Evolutionary conservation across 1,284 basidiomycete genomes (phyloP), one percentile per base, ranked within the genome.

Genomic region (Marasmius sp.): DNA sequence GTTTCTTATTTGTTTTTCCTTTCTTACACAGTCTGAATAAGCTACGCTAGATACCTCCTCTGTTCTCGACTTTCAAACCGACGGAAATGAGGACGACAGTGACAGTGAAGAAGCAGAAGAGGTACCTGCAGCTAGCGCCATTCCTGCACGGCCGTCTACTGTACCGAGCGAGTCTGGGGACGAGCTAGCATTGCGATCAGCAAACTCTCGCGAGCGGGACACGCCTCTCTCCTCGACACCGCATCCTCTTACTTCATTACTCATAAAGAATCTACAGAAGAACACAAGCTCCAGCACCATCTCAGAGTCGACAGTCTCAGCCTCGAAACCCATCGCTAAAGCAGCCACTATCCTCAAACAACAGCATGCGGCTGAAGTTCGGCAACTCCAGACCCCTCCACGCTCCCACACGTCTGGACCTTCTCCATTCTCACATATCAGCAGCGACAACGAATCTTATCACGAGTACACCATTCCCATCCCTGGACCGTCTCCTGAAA

Each of bases 371-470:
- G 8, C 43, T 11, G 22, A 22, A 43, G 12, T 69, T 34, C 51
- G 62, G 20, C 75, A 75, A 61, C 69, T 81, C 6, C 70, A 76
- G 54, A 82, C 81, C 6, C 81, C 81, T 41, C 81, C 80, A 0
- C 72, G 66, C 39, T 81, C 81, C 14, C 70, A 74, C 22, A 55
- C 59, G 18, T 41, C 59, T 18, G 59, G 12, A 3, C 43, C 43
- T n/a, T 55, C 59, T 47, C 59, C 59, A 33, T 27, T 65, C 67
- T 50, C 72, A 66, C 22, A 63, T 63, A 33, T 33, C 12, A 36
- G 34, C 16, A 38, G 34, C 16, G 52, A 54, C 52, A 9, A 39
- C 37, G 33, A 66, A 62, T 33, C 54, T 65, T 53, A 61, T 50
- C 61, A 68, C 38, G 67, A 72, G 50, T 55, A 63, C 41, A 61